A percentile compares a stretch with the other conserved stretches of the same genome.
Evolutionary conservation across 2,329 filamentous ascomycete genomes (phyloP).

Genomic region (Fusarium continuum): DNA sequence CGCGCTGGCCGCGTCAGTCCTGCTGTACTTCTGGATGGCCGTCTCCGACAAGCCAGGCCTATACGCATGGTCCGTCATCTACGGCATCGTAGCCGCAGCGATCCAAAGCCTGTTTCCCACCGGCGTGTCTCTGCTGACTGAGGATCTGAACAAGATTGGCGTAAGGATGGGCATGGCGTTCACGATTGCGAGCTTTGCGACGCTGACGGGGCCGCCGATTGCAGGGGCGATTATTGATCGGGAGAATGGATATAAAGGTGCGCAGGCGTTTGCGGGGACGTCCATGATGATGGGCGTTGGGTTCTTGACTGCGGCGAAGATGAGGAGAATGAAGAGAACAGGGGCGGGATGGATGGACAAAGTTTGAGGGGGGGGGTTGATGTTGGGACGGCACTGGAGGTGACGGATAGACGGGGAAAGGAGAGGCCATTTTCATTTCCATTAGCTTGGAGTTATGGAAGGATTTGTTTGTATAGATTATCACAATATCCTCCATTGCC

Average conservation of each 20-base stretch:
- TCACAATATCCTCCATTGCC: no score
- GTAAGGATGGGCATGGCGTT: slow-evolving; percentile 68
- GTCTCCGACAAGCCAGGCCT: slow-evolving; percentile 60
- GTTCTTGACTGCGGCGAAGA: slow-evolving; percentile 52
- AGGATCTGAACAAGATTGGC: slow-evolving; percentile 61
- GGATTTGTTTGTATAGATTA: no score
- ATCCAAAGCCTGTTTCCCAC: slow-evolving; percentile 74
- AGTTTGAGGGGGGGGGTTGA: no score
- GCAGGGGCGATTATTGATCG: slow-evolving; percentile 59
- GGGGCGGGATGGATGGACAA: slow-evolving; percentile 53
- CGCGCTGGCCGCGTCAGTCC: slow-evolving; percentile 52
- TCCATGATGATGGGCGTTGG: slow-evolving; percentile 53
- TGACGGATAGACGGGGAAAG: neutral
- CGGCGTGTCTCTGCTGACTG: slow-evolving; percentile 62
- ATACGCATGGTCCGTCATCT: slow-evolving; percentile 69
- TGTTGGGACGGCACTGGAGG: no score
- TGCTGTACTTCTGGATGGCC: slow-evolving; percentile 66
- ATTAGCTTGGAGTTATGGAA: neutral
- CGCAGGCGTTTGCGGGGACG: slow-evolving; percentile 59
- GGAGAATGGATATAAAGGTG: slow-evolving; percentile 57
- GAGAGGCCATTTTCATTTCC: neutral
- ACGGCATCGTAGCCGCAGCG: slow-evolving; percentile 68
- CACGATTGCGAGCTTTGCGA: slow-evolving; percentile 62
- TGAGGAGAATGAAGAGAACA: slow-evolving; percentile 50
- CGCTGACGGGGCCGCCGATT: slow-evolving; percentile 62